Base-by-base conservation (phyloP, 192 early-diverging fungal genomes). In the Backusella circina region DNA sequence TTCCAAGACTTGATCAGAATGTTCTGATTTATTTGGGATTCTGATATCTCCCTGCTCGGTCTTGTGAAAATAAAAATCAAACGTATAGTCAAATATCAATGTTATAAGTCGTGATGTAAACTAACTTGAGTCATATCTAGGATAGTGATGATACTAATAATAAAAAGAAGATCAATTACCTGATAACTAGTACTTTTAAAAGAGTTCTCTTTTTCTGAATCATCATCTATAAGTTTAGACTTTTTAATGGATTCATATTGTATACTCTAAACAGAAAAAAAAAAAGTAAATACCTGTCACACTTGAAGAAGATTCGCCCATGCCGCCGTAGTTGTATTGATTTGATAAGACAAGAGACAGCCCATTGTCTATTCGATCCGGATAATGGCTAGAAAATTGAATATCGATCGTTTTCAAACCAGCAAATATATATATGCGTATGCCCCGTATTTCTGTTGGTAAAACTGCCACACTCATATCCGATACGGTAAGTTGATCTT, bases 391-490 rank as follows among this genome's bases (percentile, higher is more conserved):
- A 28, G 23, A 4, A 26, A 10, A 61, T 13, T 61, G 54, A 2
- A 61, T 10, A 61, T 61, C 23, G 12, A 61, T 61, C 21, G 73
- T 26, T 65, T 73, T 28, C 47, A 66, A 28, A 67, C 61, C 9
- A 33, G 61, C 38, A 50, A 77, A 26, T 65, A 65, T 65, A 66
- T 65, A 65, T 2, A 74, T 41, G 33, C 57, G 15, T 10, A 33
- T 15, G 2, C 35, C 15, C 9, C 61, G n/a, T 18, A 67, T 26
- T 13, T 50, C 73, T 18, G 33, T 15, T 8, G 51, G 68, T 6
- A 70, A 23, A 5, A 50, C 37, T 0, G 67, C 61, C 15, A 38
- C 37, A 65, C 75, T 76, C 67, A 77, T 81, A 33, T 77, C 75
- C 9, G 65, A 70, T 32, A 75, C 44, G 10, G 38, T 72, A n/a